phyloP scores from a whole-genome alignment of 2,329 filamentous ascomycete species.

The Fusarium scirpi region DNA sequence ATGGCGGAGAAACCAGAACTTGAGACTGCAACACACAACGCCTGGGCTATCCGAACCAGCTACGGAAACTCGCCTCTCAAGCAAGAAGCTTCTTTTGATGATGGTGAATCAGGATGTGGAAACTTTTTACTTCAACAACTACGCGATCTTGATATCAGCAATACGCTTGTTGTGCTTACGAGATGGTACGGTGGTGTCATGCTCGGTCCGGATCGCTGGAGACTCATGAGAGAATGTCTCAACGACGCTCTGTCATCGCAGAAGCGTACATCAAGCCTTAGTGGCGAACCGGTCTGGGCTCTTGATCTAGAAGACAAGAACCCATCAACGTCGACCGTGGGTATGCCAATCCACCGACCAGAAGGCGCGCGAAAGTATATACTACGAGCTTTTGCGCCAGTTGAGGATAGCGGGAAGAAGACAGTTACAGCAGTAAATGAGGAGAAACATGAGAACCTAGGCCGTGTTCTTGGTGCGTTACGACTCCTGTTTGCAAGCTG shows the following conservation, averaged over 20 bases:
- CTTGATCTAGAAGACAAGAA: slow-evolving; percentile 66
- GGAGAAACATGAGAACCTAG: slow-evolving; percentile 77
- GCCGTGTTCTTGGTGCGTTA: slow-evolving; percentile 76
- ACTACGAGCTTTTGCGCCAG: slow-evolving; percentile 68
- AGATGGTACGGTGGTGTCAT: slow-evolving; percentile 73
- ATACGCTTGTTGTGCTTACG: slow-evolving; percentile 69
- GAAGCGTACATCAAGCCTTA: slow-evolving; percentile 52
- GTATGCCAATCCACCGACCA: slow-evolving; percentile 80
- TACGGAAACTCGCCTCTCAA: slow-evolving; percentile 55
- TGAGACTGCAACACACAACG: slow-evolving; percentile 69
- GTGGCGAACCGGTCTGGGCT: slow-evolving; percentile 70
- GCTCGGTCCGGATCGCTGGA: slow-evolving; percentile 72
- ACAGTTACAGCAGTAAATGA: slow-evolving; percentile 63
- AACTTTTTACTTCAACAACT: slow-evolving; percentile 67
- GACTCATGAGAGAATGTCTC: slow-evolving; percentile 69
- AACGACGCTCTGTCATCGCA: slow-evolving; percentile 66
- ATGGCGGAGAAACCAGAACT: slow-evolving; percentile 62
- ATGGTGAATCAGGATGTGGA: slow-evolving; percentile 71
- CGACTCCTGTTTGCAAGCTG: slow-evolving; percentile 81
- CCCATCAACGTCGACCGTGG: slow-evolving; percentile 54
- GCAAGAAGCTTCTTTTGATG: slow-evolving; percentile 67
- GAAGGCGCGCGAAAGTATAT: slow-evolving; percentile 74
- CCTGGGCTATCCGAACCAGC: slow-evolving; percentile 60
- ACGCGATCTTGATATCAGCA: slow-evolving; percentile 62
- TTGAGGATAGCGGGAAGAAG: slow-evolving; percentile 41